Base-by-base conservation (phyloP, 2,329 filamentous ascomycete genomes). In the Chrysoporthe puriensis region DNA sequence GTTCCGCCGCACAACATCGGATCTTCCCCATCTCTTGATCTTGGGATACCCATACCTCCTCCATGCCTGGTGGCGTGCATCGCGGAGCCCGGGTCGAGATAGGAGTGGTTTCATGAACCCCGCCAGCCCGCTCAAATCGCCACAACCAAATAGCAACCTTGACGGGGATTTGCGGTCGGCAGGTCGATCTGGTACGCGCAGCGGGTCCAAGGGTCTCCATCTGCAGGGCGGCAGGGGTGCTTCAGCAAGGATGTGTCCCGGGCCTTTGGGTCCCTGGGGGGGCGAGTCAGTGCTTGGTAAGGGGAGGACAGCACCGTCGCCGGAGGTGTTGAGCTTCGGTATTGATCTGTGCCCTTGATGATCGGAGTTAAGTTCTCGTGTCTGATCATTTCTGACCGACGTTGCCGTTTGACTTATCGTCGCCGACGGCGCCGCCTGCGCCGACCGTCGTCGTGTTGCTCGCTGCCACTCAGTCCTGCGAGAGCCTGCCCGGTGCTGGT, bases 261-360 rank as follows among this genome's bases (percentile, higher is more conserved):
- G 44, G 21, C 32, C 34, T 32, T 40, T 62, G 46, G 60, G 32
- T 36, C 44, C 26, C 6, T 36, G 5, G 43, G 13, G 44, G 60
- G 42, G 46, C 52, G 59, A 63, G 64, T 63, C 59, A 57, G 59
- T 16, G 58, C 48, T 57, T 48, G 52, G 64, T 40, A 50, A 63
- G 32, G 60, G n/a, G 32, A 13, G 46, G 26, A 21, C 7, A 18
- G 46, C 60, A 40, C 14, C 34, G 46, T 42, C 32, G 11, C 32
- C 26, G 60, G 16, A 40, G 46, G 32, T 8, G 14, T 18, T 18
- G 13, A 13, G 54, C 18, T 21, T 18, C 34, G 54, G 34, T 57
- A 57, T 36, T 6, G 32, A 40, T 57, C 54, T 40, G 34, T 34
- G n/a, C 34, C 54, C 54, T 57, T 34, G 54, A 36, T n/a, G 52